Base-by-base conservation (phyloP, 164 flowering plant genomes). In the Kalanchoe fedtschenkoi region DNA sequence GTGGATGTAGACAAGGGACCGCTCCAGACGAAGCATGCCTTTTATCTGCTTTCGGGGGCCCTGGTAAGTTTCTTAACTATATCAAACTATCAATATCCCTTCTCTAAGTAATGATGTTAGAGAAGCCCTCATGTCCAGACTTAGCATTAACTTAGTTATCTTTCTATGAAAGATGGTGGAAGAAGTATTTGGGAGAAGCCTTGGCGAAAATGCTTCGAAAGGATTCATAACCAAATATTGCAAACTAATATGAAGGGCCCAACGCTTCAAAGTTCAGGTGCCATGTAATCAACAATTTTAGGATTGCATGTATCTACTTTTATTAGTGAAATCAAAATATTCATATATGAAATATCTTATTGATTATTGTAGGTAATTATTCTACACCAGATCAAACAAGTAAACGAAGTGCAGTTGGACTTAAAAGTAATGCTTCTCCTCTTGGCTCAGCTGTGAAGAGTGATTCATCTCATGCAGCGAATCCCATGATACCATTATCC, bases 1-100 rank as follows among this genome's bases (percentile, higher is more conserved):
- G 57, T 72, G 32, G 42, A 58, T 81, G 76, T 84, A 95, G 99
- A 69, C 96, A 86, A 82, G 91, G 93, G 30, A 68, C 75, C 41
- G 77, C 81, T 64, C 99, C 99, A 37, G 96, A 91, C 60, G 99
- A 95, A 69, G 83, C 90, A 33, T 80, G 84, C 64, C 91, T 95
- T 97, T 54, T 77, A 30, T 81, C 99, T 14, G 97, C 99, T 60
- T 95, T 91, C 78, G 99, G 96, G 44, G 87, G 80, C 69, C 64
- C 79, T 65, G 95, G 96, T 83, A 32, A 72, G 73, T 34, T 68
- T 42, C 24, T 7, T 43, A 43, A 17, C 7, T 34, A 11, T n/a
- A 1, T 14, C 33, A 39, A 22, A 14, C 35, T 32, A 44, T n/a
- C 42, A 46, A 17, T 47, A 34, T 17, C 9, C 19, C 11, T 54